Percentiles rank a stretch among this genome's conserved stretches.
phyloP scores from a whole-genome alignment of 2,329 filamentous ascomycete species.

The Neurospora sp. region DNA sequence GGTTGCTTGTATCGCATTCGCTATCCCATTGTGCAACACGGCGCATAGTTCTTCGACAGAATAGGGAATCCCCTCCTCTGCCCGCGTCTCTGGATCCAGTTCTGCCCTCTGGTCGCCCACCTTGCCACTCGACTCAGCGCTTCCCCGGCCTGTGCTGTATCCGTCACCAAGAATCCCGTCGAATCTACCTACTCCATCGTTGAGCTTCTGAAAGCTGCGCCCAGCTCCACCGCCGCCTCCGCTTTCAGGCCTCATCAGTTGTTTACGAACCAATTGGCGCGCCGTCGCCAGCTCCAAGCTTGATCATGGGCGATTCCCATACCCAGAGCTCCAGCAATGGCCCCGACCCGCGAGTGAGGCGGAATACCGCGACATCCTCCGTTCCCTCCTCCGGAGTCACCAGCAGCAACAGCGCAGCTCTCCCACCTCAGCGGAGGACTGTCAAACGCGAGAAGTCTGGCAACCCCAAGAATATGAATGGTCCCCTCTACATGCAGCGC shows the following conservation, averaged over 20 bases:
- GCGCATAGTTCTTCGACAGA: not conserved
- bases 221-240: not conserved
- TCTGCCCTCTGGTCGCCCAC: not conserved
- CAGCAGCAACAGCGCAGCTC: slow-evolving; percentile 4
- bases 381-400: not conserved
- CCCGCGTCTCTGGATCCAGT: not conserved
- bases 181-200: not conserved
- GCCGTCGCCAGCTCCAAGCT: slow-evolving; percentile 6
- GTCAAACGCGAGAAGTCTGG: slow-evolving; percentile 22
- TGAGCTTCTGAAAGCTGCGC: not conserved
- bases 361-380: not conserved
- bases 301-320: slow-evolving; percentile 13
- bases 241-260: not conserved
- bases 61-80: not conserved
- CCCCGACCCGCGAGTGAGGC: slow-evolving; percentile 4
- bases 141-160: not conserved
- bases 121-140: not conserved
- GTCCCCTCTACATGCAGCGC: slow-evolving; percentile 48
- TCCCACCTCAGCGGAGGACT: slow-evolving; percentile 9
- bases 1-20: not conserved
- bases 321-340: slow-evolving; percentile 7
- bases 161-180: not conserved
- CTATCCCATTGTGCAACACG: not conserved
- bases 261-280: slow-evolving; percentile 7
- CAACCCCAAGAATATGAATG: slow-evolving; percentile 39